phyloP scores from a whole-genome alignment of 2,329 filamentous ascomycete species.

The Colletotrichum sp. region DNA sequence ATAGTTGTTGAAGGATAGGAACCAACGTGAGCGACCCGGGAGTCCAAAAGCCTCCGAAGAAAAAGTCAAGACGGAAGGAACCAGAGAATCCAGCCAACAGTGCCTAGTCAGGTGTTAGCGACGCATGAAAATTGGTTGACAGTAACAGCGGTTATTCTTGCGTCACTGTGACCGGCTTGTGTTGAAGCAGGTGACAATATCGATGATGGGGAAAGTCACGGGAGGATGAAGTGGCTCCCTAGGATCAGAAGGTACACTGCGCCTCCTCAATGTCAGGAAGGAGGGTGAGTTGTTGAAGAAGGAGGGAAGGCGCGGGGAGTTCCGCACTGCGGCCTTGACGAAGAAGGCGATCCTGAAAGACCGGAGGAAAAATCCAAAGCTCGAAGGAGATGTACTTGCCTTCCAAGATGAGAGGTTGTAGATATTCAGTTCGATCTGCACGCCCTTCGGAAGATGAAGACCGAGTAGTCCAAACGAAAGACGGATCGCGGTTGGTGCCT shows the following conservation, averaged over 20 bases:
- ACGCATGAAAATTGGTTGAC: background rate
- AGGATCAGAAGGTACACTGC: background rate
- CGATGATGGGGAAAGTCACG: background rate
- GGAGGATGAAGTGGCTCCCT: background rate
- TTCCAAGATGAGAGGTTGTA: background rate
- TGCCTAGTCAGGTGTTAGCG: background rate
- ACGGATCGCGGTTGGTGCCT: background rate
- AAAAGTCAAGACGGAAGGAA: background rate
- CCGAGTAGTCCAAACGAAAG: background rate
- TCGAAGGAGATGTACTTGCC: background rate
- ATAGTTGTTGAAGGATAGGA: background rate
- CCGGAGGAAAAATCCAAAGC: background rate
- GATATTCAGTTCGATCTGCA: background rate
- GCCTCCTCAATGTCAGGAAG: background rate
- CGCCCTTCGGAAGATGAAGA: background rate
- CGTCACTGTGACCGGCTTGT: too few species aligned
- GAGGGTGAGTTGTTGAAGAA: background rate
- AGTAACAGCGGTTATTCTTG: background rate
- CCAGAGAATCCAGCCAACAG: background rate
- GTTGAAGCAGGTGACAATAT: background rate
- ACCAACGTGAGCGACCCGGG: background rate
- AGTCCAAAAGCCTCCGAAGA: background rate
- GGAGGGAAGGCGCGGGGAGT: background rate
- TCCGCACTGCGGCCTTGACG: background rate
- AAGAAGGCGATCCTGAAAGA: background rate